Base-by-base conservation (phyloP, 192 early-diverging fungal species). In the Helicostylum pulchrum region DNA sequence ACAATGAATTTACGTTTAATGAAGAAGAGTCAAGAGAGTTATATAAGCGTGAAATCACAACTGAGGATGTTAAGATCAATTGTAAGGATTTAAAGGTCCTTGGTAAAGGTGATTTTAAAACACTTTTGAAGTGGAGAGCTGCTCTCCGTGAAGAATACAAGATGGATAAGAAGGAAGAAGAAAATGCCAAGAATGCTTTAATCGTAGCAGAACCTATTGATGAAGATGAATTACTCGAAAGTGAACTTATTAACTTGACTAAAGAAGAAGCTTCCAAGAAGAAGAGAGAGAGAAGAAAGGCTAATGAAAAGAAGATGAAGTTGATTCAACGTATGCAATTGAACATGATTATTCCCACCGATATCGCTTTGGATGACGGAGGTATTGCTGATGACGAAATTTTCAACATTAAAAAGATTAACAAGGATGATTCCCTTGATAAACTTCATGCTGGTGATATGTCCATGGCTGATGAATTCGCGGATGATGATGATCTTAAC, bases 31-130 rank as follows among this genome's bases (percentile, higher is more conserved):
- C 87, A 21, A 76, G 72, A 26, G 70, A 78, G 45, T 59, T 88
- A 59, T 43, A 74, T 14, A 65, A 83, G 57, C 77, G 87, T 52
- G 73, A 84, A 11, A 80, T 86, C 48, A 95, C 94, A 3, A 91
- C 88, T 3, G 85, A 90, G 53, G 91, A 94, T 60, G 88, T 99
- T 59, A 80, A 87, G 68, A 74, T 80, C 3, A 85, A 86, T 39
- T 94, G 90, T 72, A 78, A 83, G 60, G 97, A 99, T 82, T 83
- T 99, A 71, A 88, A 90, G 62, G 89, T 97, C 10, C 78, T 99
- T 17, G 94, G 95, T 26, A 96, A 93, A 67, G 90, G 87, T 73
- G 97, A 99, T 66, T 99, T 97, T 70, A 93, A 92, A 75, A 72
- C 67, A 30, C 71, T 99, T 54, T 83, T 99, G 64, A 91, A 90